Percentiles rank a stretch among this genome's conserved stretches.
Evolutionary conservation across 2,329 filamentous ascomycete genomes (phyloP).

Genomic region (Bipolaris bicolor): DNA sequence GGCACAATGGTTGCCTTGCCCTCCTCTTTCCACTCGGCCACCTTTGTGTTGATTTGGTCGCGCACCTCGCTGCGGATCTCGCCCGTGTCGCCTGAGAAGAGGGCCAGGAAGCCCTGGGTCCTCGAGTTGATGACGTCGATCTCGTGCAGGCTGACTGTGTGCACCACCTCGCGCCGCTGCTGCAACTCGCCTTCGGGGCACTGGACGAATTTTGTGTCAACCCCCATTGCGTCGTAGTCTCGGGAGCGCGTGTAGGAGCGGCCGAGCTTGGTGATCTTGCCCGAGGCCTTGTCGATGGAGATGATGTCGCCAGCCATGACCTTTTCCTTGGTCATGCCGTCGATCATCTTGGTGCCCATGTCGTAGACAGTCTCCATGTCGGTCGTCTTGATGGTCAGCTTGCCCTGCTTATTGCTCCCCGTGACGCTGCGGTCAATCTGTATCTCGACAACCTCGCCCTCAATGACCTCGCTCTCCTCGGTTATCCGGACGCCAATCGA

Average conservation of each 20-base stretch:
- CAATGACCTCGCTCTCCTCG: slow-evolving; percentile 98
- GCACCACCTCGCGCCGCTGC: slow-evolving; percentile 94
- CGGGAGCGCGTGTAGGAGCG: slow-evolving; percentile 92
- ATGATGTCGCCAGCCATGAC: slow-evolving; percentile 99
- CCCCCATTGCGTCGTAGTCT: slow-evolving; percentile 99
- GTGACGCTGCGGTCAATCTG: slow-evolving; percentile 97
- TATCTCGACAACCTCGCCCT: slow-evolving; percentile 98
- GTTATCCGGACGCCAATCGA: slow-evolving; percentile 98
- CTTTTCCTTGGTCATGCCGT: slow-evolving; percentile 98
- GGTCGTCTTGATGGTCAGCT: slow-evolving; percentile 98
- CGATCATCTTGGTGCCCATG: slow-evolving; percentile 99
- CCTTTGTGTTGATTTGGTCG: slow-evolving; percentile 99
- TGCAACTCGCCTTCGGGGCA: slow-evolving; percentile 97
- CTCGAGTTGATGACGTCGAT: slow-evolving; percentile 99
- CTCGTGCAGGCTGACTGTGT: slow-evolving; percentile 96
- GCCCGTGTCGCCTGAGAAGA: slow-evolving; percentile 97
- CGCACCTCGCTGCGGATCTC: slow-evolving; percentile 97
- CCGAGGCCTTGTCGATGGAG: slow-evolving; percentile 97
- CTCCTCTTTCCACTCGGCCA: slow-evolving; percentile 98
- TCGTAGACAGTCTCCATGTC: slow-evolving; percentile 99
- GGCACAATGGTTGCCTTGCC: slow-evolving; percentile 98
- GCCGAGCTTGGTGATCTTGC: slow-evolving; percentile 96
- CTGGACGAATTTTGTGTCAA: slow-evolving; percentile 96
- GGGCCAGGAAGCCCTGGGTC: slow-evolving; percentile 95
- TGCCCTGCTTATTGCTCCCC: slow-evolving; percentile 96